Percentiles rank a stretch among this genome's conserved stretches.
Conservation (phyloP, 2,329 filamentous ascomycete species). For the Emergomyces pasteurianus region DNA sequence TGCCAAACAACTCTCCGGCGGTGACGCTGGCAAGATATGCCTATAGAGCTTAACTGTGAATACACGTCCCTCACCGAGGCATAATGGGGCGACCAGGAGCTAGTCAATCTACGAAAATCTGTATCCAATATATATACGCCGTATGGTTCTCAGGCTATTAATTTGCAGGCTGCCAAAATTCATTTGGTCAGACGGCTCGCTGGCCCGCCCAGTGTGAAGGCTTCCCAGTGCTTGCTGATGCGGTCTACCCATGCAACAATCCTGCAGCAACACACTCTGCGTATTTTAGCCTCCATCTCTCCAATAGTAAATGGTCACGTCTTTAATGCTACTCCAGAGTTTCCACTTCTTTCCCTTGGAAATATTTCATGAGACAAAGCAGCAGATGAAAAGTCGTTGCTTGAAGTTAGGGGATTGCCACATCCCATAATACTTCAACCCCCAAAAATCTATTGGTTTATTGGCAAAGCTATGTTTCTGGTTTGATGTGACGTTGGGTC, state of each 20-base stretch:
- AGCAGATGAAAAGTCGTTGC: not conserved
- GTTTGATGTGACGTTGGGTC: not conserved
- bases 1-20: not conserved
- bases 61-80: not conserved
- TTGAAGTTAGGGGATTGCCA: not conserved
- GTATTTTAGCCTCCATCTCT: not conserved
- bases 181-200: not conserved
- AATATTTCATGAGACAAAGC: not conserved
- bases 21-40: not conserved
- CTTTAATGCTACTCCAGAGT: not conserved
- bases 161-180: not conserved
- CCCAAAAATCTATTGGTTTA: not conserved
- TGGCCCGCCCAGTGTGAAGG: not conserved
- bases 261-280: not conserved
- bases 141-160: too few relatives aligned
- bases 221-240: not conserved
- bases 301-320: slow-evolving; percentile 1
- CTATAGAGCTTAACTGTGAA: not conserved
- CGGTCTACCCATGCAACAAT: not conserved
- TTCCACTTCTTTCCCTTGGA: not conserved
- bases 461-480: not conserved
- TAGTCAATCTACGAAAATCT: not conserved
- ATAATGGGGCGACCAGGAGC: not conserved
- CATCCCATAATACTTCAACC: not conserved
- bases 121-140: not conserved